phyloP scores from a whole-genome alignment of 2,329 filamentous ascomycete species.

The Microsporum ferrugineum region DNA sequence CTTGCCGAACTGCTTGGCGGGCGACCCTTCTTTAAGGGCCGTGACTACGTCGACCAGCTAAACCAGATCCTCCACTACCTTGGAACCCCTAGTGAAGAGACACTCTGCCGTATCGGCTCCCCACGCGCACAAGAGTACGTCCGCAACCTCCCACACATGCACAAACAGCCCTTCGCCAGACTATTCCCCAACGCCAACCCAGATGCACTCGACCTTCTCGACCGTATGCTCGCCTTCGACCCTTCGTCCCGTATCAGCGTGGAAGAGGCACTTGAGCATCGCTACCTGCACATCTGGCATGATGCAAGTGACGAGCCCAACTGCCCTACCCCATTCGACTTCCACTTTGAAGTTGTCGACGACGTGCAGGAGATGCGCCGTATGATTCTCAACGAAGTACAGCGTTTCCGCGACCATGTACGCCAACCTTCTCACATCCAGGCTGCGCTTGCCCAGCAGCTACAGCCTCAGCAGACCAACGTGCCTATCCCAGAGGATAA shows the following conservation, averaged over 20 bases:
- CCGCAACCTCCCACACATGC: constrained; percentile 87
- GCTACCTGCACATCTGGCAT: constrained; percentile 96
- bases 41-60: constrained; percentile 97
- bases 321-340: constrained; percentile 91
- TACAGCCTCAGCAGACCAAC: constrained; percentile 37
- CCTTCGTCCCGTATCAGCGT: constrained; percentile 87
- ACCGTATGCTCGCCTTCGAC: constrained; percentile 96
- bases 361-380: constrained; percentile 90
- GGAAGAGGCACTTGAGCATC: constrained; percentile 89
- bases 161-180: constrained; percentile 76
- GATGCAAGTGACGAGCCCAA: constrained; percentile 90
- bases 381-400: constrained; percentile 95
- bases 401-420: constrained; percentile 61
- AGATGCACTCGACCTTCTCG: constrained; percentile 85
- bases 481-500: constrained; percentile 54
- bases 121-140: constrained; percentile 97
- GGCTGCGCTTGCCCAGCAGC: constrained; percentile 24
- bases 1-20: constrained; percentile 90
- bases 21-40: constrained; percentile 96
- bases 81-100: constrained; percentile 92
- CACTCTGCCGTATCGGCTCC: constrained; percentile 82
- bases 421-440: constrained; percentile 40
- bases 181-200: constrained; percentile 94
- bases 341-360: constrained; percentile 95
- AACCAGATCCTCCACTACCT: constrained; percentile 99